Evolutionary conservation across 768 basidiomycete species (phyloP), one percentile per base, ranked within the genome.

Genomic region (Thelephora aurantiotincta): DNA sequence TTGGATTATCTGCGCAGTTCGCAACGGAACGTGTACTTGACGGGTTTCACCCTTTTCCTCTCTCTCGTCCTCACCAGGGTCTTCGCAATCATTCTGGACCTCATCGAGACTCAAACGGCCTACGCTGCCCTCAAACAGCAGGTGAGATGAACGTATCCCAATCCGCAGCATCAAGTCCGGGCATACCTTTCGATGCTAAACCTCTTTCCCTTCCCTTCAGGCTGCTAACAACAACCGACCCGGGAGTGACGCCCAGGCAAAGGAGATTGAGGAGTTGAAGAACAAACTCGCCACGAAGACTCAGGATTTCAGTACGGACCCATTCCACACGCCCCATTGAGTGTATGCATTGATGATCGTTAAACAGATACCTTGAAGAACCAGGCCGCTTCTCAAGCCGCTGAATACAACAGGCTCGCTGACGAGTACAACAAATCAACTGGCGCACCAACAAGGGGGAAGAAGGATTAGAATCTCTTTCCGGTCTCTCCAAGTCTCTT

Each of bases 11-110:
- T 26, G 7, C 34, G 44, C 50, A 91, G 87, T 56, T 74, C 89
- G 2, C 89, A 93, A 61, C 74, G 91, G 48, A 96, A 94, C 60
- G 80, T 82, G 50, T 97, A 97, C 62, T 75, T 97, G 13, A 93
- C 92, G 6, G 88, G 88, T 0, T 92, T 90, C 63, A 89, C 85
- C 50, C 73, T 99, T 42, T 96, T 97, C 80, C 80, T 99, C 18
- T 96, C 94, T 7, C 80, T 98, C 48, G 82, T 96, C 55, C 78
- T 97, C 54, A 84, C 92, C 2, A 82, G 93, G 56, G 87, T 85
- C 3, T 97, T 97, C 69, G 82, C 82, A 61, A 86, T 98, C 62
- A 77, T 86, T 42, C 78, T 92, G 58, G 90, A 97, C 60, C 80
- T 96, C 54, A 82, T 97, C 52, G 80, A 88, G 54, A 76, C 81